phyloP scores from a whole-genome alignment of 768 basidiomycete genomes.

The Tremella yokohamensis region DNA sequence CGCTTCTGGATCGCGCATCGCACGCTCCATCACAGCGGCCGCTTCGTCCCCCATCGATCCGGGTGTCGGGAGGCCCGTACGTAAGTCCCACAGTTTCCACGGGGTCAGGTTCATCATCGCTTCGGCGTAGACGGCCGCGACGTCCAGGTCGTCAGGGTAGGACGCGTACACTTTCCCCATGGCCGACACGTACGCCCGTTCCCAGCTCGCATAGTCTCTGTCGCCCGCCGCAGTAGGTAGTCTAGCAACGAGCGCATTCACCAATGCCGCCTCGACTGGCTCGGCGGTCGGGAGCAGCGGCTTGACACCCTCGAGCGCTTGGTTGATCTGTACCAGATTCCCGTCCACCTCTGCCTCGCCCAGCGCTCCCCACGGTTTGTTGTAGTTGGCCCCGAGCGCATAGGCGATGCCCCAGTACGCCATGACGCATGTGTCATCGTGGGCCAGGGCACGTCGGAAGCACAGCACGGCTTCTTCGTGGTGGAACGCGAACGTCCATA shows the following conservation, averaged over 20 bases:
- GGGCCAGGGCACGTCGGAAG: slow-evolving; percentile 26
- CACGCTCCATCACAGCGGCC: slow-evolving; percentile 27
- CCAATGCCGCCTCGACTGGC: slow-evolving; percentile 23
- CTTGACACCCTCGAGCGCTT: slow-evolving; percentile 10
- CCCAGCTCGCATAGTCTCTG: slow-evolving; percentile 26
- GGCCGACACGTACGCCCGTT: slow-evolving; percentile 21
- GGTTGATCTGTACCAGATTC: slow-evolving; percentile 6
- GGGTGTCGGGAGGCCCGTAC: slow-evolving; percentile 27
- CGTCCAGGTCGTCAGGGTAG: slow-evolving; percentile 30
- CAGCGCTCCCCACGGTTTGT: slow-evolving; percentile 29
- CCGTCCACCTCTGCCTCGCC: slow-evolving; percentile 14
- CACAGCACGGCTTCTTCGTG: slow-evolving; percentile 36
- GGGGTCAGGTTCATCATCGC: slow-evolving; percentile 37
- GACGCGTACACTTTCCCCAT: slow-evolving; percentile 30
- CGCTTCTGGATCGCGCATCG: slow-evolving; percentile 8
- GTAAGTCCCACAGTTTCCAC: slow-evolving; percentile 41
- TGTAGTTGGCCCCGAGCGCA: slow-evolving; percentile 42
- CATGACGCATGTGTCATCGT: slow-evolving; percentile 28
- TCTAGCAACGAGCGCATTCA: slow-evolving; percentile 18
- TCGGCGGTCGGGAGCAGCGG: slow-evolving; percentile 3
- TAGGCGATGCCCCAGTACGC: slow-evolving; percentile 43
- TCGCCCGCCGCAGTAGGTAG: slow-evolving; percentile 19
- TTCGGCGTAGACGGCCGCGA: slow-evolving; percentile 38
- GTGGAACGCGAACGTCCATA: slow-evolving; percentile 36
- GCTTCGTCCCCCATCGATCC: slow-evolving; percentile 20